Evolutionary conservation across 805 yeast species (phyloP).

Genomic region (Tetrapisispora arboricola): DNA sequence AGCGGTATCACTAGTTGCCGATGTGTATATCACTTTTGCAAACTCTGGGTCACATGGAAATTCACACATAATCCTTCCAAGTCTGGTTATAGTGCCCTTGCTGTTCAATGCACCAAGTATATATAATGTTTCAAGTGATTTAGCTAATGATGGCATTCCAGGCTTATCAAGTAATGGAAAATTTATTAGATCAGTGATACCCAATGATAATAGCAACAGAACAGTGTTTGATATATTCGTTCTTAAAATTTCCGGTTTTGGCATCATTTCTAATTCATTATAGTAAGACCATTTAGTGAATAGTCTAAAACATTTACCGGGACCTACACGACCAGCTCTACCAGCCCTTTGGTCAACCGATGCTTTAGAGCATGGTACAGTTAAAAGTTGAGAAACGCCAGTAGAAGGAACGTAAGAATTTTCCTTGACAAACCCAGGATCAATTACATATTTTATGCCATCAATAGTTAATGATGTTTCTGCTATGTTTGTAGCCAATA

Average conservation of each 20-base stretch:
- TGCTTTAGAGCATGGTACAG: constrained; percentile 85
- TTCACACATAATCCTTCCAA: constrained; percentile 81
- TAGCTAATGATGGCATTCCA: constrained; percentile 55
- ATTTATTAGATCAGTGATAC: constrained; percentile 67
- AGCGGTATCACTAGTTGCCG: constrained; percentile 37
- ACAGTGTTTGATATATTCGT: constrained; percentile 72
- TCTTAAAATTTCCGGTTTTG: constrained; percentile 88
- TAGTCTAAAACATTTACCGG: constrained; percentile 87
- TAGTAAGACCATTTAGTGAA: constrained; percentile 65
- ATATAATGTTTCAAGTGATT: constrained; percentile 73
- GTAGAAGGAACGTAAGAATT: constrained; percentile 79
- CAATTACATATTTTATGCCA: constrained; percentile 90
- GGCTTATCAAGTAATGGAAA: constrained; percentile 94
- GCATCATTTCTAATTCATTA: constrained; percentile 65
- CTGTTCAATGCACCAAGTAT: constrained; percentile 79
- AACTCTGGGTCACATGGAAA: constrained; percentile 89
- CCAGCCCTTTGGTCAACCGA: constrained; percentile 96
- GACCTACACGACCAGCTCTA: constrained; percentile 96
- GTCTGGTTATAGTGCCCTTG: constrained; percentile 62
- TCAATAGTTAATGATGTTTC: constrained; percentile 94
- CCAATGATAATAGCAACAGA: constrained; percentile 67
- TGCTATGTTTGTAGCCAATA: constrained; percentile 92
- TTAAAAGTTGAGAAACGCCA: constrained; percentile 80
- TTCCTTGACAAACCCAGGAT: constrained; percentile 90
- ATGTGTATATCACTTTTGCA: constrained; percentile 61